phyloP scores from a whole-genome alignment of 371 early-diverging fungal genomes.

The Thermomucor indicae-seudaticae region DNA sequence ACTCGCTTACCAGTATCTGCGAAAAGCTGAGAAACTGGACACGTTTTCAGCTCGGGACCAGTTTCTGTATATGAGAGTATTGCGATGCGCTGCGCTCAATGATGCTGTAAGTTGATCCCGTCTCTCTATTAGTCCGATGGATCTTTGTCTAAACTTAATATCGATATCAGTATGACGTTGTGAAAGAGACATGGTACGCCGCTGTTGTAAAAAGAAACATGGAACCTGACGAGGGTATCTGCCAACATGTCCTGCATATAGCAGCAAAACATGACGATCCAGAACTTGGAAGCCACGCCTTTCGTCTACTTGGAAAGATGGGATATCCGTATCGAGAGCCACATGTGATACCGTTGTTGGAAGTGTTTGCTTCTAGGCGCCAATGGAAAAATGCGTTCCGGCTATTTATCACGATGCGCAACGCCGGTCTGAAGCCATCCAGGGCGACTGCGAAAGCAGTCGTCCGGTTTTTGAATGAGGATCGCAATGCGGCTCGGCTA shows the following conservation, averaged over 20 bases:
- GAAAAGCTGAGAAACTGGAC: conserved; percentile 32
- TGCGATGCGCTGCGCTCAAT: conserved; percentile 43
- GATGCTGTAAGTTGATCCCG: conserved; percentile 31
- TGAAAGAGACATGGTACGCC: conserved; percentile 40
- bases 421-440: conserved; percentile 37
- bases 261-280: conserved; percentile 59
- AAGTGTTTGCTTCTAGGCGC: conserved; percentile 49
- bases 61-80: conserved; percentile 23
- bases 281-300: conserved; percentile 46
- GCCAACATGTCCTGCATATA: conserved; percentile 45
- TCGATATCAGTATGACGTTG: conserved; percentile 33
- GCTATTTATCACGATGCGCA: conserved; percentile 57
- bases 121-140: background rate
- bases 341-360: conserved; percentile 65
- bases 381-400: conserved; percentile 55
- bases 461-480: conserved; percentile 15
- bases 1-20: conserved; percentile 32
- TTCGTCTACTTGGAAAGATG: conserved; percentile 37
- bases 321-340: conserved; percentile 47
- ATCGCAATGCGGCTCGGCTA: conserved; percentile 24
- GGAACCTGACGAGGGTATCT: conserved; percentile 61
- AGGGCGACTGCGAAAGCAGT: conserved; percentile 32
- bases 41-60: conserved; percentile 23
- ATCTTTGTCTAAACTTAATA: background rate
- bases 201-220: conserved; percentile 26